Evolutionary conservation across 2,329 filamentous ascomycete species (phyloP).

Genomic region (Didymella pomorum): DNA sequence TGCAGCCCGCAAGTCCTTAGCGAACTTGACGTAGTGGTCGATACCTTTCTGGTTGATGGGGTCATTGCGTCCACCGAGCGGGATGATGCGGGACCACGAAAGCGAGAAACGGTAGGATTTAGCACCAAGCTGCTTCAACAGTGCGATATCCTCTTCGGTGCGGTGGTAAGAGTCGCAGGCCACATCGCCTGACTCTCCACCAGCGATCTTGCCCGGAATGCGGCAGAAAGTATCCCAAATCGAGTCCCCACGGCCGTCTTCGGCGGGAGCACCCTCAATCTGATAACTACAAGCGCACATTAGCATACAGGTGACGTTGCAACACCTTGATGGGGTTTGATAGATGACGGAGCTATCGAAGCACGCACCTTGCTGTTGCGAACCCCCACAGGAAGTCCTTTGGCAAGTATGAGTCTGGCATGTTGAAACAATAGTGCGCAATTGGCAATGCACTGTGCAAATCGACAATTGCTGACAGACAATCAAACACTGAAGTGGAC

Average conservation of each 20-base stretch:
- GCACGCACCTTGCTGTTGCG: conserved; percentile 52
- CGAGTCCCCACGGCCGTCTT: conserved; percentile 80
- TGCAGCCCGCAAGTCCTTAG: conserved; percentile 77
- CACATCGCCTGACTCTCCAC: conserved; percentile 75
- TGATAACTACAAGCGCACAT: conserved; percentile 72
- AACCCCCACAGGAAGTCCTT: conserved; percentile 54
- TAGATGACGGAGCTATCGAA: conserved; percentile 25
- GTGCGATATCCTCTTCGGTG: conserved; percentile 76
- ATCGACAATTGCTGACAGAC: conserved; percentile 15
- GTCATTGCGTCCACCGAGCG: conserved; percentile 82
- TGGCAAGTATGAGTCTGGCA: conserved; percentile 49
- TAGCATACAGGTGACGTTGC: conserved; percentile 27
- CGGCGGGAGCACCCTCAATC: conserved; percentile 77
- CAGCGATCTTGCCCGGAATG: conserved; percentile 82
- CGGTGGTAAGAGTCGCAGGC: conserved; percentile 90
- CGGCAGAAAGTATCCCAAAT: conserved; percentile 93
- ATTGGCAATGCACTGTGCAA: conserved; percentile 18
- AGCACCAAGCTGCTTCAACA: conserved; percentile 77
- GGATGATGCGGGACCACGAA: conserved; percentile 84
- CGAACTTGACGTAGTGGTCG: conserved; percentile 78
- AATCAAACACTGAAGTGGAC: conserved; percentile 24
- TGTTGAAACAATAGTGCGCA: conserved; percentile 29
- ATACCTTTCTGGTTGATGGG: conserved; percentile 81
- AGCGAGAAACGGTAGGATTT: conserved; percentile 84
- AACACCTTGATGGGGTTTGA: conserved; percentile 34